phyloP scores from a whole-genome alignment of 1,139 yeast species.

The Geotrichum aggregatum region DNA sequence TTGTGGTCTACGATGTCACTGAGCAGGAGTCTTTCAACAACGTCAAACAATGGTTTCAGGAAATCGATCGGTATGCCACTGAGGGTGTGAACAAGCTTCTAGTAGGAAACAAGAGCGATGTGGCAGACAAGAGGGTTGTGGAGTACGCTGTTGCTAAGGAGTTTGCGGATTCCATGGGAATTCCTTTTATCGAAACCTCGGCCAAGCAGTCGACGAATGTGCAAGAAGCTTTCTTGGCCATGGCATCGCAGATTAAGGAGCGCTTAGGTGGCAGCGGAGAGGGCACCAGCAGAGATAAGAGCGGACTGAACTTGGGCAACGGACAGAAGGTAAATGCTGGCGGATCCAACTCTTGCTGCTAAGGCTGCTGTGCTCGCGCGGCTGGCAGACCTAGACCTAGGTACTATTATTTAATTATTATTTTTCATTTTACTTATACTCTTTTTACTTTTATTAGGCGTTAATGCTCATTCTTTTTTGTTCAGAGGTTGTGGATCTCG shows the following conservation, averaged over 20 bases:
- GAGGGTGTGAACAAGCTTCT: conserved; percentile 94
- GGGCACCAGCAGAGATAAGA: conserved; percentile 52
- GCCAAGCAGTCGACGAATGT: conserved; percentile 95
- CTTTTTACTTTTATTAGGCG: neutral
- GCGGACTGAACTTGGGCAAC: conserved; percentile 69
- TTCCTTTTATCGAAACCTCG: conserved; percentile 94
- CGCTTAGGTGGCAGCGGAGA: conserved; percentile 74
- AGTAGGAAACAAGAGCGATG: conserved; percentile 95
- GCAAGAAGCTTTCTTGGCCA: conserved; percentile 95
- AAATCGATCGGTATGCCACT: conserved; percentile 96
- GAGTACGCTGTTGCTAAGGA: conserved; percentile 96
- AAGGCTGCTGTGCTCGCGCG: too few relatives aligned
- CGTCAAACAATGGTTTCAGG: conserved; percentile 98
- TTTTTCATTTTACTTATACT: neutral
- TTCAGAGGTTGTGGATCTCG: too few relatives aligned
- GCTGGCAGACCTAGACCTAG: neutral
- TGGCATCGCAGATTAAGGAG: conserved; percentile 98
- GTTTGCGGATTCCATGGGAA: conserved; percentile 93
- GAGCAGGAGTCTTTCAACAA: conserved; percentile 97
- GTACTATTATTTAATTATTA: conserved; percentile 5
- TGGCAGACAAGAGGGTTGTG: conserved; percentile 89
- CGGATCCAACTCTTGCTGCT: conserved; percentile 76
- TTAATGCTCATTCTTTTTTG: conserved; percentile 4
- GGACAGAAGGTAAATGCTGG: conserved; percentile 79
- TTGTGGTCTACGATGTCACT: conserved; percentile 95